Evolutionary conservation across 2,329 filamentous ascomycete species (phyloP).

Genomic region (Xylogone sp.): DNA sequence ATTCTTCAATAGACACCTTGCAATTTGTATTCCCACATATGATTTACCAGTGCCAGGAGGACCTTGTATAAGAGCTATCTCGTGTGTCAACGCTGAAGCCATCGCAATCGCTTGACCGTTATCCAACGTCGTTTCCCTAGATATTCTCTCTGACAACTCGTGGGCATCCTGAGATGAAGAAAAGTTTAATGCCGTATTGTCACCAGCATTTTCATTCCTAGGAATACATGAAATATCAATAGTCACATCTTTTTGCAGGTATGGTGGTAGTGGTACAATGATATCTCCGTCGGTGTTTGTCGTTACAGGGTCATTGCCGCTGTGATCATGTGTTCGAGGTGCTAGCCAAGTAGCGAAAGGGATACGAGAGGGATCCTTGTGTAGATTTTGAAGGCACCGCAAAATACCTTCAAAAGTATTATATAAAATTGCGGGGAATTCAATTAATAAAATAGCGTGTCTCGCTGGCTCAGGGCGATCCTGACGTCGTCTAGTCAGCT

Average conservation of each 20-base stretch:
- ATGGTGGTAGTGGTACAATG: conserved; percentile 13
- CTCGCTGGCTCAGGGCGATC: too few relatives aligned
- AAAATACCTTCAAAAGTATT: conserved; percentile 26
- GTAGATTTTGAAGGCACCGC: conserved; percentile 25
- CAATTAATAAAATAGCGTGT: conserved; percentile 17
- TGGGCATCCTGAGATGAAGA: conserved; percentile 1
- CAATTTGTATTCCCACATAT: conserved; percentile 20
- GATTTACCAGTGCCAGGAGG: conserved; percentile 24
- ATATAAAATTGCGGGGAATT: conserved; percentile 27
- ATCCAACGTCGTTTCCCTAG: conserved; percentile 9
- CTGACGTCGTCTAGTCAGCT: conserved; percentile 15
- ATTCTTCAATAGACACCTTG: conserved; percentile 28
- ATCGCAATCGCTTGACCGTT: conserved; percentile 8
- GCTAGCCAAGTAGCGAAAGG: conserved; percentile 24
- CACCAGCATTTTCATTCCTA: neutral
- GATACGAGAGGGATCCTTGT: conserved; percentile 14
- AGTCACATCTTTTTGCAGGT: conserved; percentile 8
- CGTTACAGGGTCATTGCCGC: conserved; percentile 1
- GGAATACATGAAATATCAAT: conserved; percentile 13
- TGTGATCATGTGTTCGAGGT: conserved; percentile 5
- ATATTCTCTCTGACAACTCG: conserved; percentile 1
- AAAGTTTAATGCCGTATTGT: conserved; percentile 1
- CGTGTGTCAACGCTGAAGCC: conserved; percentile 9
- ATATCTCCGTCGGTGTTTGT: conserved; percentile 6
- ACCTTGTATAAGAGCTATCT: conserved; percentile 22